phyloP scores from a whole-genome alignment of 139 green algal species.

The Micromonas commoda region DNA sequence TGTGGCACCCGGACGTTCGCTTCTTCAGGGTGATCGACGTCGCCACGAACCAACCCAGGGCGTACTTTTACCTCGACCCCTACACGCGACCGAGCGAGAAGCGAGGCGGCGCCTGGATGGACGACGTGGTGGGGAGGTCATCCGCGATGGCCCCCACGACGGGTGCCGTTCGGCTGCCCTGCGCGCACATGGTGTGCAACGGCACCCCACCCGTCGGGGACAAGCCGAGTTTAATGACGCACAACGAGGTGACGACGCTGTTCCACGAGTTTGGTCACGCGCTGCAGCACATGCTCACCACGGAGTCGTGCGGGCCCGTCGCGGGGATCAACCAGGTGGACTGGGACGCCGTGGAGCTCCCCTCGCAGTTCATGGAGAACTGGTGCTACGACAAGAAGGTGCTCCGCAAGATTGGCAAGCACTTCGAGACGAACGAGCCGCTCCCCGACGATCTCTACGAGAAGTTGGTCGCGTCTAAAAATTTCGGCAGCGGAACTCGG shows the following conservation, averaged over 20 bases:
- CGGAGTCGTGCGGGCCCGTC: conserved; percentile 73
- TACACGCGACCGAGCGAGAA: conserved; percentile 91
- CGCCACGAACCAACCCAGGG: conserved; percentile 43
- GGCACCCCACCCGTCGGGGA: conserved; percentile 71
- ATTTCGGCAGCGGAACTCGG: conserved; percentile 53
- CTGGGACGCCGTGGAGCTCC: conserved; percentile 89
- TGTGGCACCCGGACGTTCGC: conserved; percentile 84
- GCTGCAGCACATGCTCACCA: conserved; percentile 92
- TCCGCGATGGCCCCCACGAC: conserved; percentile 38
- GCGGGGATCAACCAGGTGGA: conserved; percentile 81
- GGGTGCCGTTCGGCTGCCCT: conserved; percentile 71
- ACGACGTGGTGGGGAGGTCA: conserved; percentile 64
- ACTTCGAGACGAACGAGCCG: conserved; percentile 75
- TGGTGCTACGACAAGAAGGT: conserved; percentile 69
- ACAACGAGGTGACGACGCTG: conserved; percentile 88
- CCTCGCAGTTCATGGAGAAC: conserved; percentile 89
- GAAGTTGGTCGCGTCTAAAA: conserved; percentile 60
- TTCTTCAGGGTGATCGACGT: conserved; percentile 74
- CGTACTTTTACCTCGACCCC: conserved; percentile 93
- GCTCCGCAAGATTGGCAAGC: conserved; percentile 76
- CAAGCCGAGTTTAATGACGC: conserved; percentile 92
- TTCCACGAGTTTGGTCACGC: conserved; percentile 92
- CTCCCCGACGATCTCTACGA: conserved; percentile 86
- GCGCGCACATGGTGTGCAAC: conserved; percentile 96
- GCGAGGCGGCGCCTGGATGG: conserved; percentile 92